phyloP scores from a whole-genome alignment of 352 stramenopile genomes.

The Globisporangium okanoganense region DNA sequence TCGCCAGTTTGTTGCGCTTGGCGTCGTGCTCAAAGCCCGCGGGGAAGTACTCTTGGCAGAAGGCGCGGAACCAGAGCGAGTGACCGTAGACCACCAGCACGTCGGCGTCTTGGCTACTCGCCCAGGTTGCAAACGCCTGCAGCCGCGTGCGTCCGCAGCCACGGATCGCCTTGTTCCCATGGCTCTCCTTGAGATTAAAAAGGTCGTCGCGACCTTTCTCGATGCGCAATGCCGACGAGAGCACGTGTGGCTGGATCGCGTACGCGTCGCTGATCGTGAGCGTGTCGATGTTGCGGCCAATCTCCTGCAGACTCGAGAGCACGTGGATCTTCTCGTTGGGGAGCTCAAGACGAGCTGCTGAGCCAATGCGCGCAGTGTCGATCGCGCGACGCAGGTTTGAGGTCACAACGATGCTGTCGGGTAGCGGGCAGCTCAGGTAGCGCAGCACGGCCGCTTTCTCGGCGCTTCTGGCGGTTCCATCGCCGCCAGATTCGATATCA shows the following conservation, averaged over 20 bases:
- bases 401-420: constrained; percentile 56
- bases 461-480: constrained; percentile 15
- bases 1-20: constrained; percentile 66
- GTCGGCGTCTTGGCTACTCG: constrained; percentile 44
- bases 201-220: constrained; percentile 58
- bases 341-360: constrained; percentile 48
- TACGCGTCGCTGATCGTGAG: constrained; percentile 66
- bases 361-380: constrained; percentile 75
- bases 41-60: constrained; percentile 78
- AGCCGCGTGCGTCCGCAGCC: constrained; percentile 58
- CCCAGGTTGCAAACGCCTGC: constrained; percentile 63
- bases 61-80: constrained; percentile 84
- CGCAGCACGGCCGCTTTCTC: constrained; percentile 30
- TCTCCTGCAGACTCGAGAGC: constrained; percentile 79
- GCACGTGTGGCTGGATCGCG: constrained; percentile 25
- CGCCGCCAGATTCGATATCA: constrained; percentile 14
- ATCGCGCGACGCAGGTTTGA: constrained; percentile 79
- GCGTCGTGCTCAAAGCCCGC: constrained; percentile 28
- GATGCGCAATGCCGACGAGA: constrained; percentile 22
- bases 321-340: constrained; percentile 71
- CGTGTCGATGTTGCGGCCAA: constrained; percentile 84
- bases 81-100: constrained; percentile 82
- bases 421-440: constrained; percentile 43
- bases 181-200: constrained; percentile 72
- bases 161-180: constrained; percentile 78